phyloP scores from a whole-genome alignment of 1,284 basidiomycete species.

The Cutaneotrichosporon sp. region DNA sequence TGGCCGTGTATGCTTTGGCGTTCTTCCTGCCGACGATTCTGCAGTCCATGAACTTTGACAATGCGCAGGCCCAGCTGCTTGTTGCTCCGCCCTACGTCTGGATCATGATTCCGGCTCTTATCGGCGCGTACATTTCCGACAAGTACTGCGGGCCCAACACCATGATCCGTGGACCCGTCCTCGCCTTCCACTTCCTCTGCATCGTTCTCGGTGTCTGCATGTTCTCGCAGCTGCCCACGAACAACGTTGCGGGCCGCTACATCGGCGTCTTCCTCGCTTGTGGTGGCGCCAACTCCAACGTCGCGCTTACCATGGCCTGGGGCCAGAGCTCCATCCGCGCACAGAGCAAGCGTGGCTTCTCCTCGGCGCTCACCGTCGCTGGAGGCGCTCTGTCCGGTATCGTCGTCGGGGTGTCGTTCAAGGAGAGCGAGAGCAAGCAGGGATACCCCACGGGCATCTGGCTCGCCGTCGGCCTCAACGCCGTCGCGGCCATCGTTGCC shows the following conservation, averaged over 20 bases:
- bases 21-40: slow-evolving; percentile 47
- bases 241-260: slow-evolving; percentile 40
- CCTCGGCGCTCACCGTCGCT: slow-evolving; percentile 46
- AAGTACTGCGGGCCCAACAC: slow-evolving; percentile 11
- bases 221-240: slow-evolving; percentile 14
- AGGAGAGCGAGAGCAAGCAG: slow-evolving; percentile 7
- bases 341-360: slow-evolving; percentile 45
- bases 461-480: slow-evolving; percentile 26
- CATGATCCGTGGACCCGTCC: slow-evolving; percentile 4
- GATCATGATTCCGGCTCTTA: slow-evolving; percentile 42
- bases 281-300: slow-evolving; percentile 37
- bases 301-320: slow-evolving; percentile 40
- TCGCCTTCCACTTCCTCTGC: slow-evolving; percentile 11
- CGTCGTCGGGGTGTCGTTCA: slow-evolving; percentile 16
- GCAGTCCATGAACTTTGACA: slow-evolving; percentile 19
- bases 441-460: slow-evolving; percentile 19
- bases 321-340: slow-evolving; percentile 48
- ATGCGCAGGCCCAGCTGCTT: slow-evolving; percentile 37
- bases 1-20: slow-evolving; percentile 22
- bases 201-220: slow-evolving; percentile 13
- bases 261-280: slow-evolving; percentile 48
- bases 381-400: slow-evolving; percentile 51
- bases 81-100: slow-evolving; percentile 48
- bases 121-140: slow-evolving; percentile 44
- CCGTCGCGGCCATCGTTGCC: background rate